Percentiles rank a stretch among this genome's conserved stretches.
These are phyloP conservation scores for Echites panduratus DNA, from an alignment of 257 asterid genomes.

Conservation along the genomic window DNA sequence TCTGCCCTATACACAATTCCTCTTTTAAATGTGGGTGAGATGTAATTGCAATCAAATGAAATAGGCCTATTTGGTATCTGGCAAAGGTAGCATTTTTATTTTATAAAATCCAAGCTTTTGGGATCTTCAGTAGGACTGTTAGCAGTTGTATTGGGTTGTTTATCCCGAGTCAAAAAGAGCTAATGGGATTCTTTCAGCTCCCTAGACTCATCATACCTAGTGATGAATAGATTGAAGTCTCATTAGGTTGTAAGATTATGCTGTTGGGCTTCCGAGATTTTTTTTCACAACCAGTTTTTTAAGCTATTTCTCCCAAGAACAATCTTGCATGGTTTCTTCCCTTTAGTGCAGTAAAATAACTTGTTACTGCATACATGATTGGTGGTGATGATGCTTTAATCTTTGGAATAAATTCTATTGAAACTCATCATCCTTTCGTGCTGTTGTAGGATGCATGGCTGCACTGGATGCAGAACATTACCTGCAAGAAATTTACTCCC, in stretches of 20 bases:
- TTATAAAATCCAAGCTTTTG: not conserved
- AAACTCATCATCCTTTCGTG: not conserved
- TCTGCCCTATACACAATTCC: not conserved
- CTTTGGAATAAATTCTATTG: not conserved
- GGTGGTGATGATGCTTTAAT: not conserved
- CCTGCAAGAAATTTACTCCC: conserved; percentile 80
- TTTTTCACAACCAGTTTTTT: not conserved
- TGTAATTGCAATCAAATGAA: not conserved
- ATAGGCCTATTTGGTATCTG: not conserved
- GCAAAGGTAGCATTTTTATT: not conserved
- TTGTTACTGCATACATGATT: not conserved
- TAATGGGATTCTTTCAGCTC: too few species aligned
- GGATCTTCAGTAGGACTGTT: not conserved
- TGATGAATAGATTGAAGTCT: too few species aligned
- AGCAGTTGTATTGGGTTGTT: not conserved
- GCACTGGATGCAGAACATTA: conserved; percentile 97
- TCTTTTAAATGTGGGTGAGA: not conserved
- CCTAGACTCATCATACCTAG: too few species aligned
- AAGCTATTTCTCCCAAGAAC: not conserved
- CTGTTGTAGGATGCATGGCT: conserved; percentile 85
- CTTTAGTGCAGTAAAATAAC: not conserved
- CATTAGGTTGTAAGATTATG: too few species aligned
- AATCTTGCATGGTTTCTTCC: not conserved
- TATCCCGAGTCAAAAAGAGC: not conserved
- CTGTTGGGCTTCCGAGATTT: not conserved